Base-by-base conservation (phyloP, 164 flowering plant species). In the Chimonanthus praecox region DNA sequence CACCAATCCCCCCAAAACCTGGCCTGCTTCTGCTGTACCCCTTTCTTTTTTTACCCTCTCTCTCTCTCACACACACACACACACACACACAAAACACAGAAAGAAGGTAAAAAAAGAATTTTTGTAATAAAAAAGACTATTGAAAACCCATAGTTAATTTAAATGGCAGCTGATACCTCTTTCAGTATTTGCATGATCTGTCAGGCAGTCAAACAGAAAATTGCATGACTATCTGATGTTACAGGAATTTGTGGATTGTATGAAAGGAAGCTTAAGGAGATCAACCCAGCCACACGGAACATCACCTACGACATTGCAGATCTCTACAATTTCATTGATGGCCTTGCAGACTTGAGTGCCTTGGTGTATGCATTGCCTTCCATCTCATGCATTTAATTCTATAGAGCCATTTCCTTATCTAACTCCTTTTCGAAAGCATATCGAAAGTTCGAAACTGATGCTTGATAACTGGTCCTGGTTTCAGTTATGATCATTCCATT, bases 331-430 rank as follows among this genome's bases (percentile, higher is more conserved):
- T 95, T 90, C 77, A 89, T 95, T 58, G 98, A 95, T 76, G 99
- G 98, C 74, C 97, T 93, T 71, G 85, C 89, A n/a, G 99, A 95
- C 82, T 66, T 95, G 88, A 95, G 98, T 74, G 97, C 98, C 15
- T 72, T 95, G 75, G 98, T 93, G 98, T 95, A 87, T 70, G 85
- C 81, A 51, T 6, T 54, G 0, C 4, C 60, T 54, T 54, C 60
- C 60, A 54, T 13, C 60, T 54, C 4, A 54, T 63, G 65, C 44
- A 18, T 63, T 63, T 63, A 20, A 43, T 3, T 54, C 16, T 54
- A 54, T 13, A 54, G 2, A 4, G 10, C 60, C n/a, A 54, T 54
- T 13, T 43, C 47, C 47, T 43, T 65, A 3, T 65, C 47, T 44
- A 8, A 43, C 11, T 45, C 15, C 15, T 1, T 45, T 65, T 43